phyloP scores from a whole-genome alignment of 176 grass and related monocot species.

The Ensete ventricosum region DNA sequence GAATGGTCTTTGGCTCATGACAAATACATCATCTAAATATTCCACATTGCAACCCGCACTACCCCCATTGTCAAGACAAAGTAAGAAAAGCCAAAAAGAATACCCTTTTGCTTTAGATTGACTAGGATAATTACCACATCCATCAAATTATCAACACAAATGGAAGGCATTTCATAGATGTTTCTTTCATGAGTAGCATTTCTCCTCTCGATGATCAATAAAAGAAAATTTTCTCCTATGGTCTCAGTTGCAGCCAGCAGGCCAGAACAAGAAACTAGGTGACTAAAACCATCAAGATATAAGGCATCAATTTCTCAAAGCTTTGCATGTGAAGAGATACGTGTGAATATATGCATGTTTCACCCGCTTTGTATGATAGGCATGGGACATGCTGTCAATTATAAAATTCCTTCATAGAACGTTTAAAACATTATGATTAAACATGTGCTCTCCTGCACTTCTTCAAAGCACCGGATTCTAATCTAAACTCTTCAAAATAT shows the following conservation, averaged over 20 bases:
- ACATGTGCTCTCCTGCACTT: background rate
- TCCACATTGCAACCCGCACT: too few species aligned
- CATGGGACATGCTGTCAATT: background rate
- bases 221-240: background rate
- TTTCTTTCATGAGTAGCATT: background rate
- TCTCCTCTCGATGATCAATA: background rate
- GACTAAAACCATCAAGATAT: background rate
- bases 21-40: too few species aligned
- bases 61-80: too few species aligned
- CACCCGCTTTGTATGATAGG: background rate
- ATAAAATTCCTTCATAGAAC: background rate
- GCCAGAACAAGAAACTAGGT: background rate
- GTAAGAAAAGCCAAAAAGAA: too few species aligned
- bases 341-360: background rate
- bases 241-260: background rate
- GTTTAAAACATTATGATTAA: background rate
- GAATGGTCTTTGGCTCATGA: too few species aligned
- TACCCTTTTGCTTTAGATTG: too few species aligned
- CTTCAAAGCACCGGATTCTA: background rate
- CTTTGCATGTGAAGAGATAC: background rate
- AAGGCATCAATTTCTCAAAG: background rate
- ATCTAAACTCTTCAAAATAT: too few species aligned
- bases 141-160: background rate
- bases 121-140: background rate
- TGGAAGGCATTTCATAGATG: background rate